These are phyloP conservation scores for Claviceps cyperi DNA, from an alignment of 2,329 filamentous ascomycete species.

Conservation along the genomic window DNA sequence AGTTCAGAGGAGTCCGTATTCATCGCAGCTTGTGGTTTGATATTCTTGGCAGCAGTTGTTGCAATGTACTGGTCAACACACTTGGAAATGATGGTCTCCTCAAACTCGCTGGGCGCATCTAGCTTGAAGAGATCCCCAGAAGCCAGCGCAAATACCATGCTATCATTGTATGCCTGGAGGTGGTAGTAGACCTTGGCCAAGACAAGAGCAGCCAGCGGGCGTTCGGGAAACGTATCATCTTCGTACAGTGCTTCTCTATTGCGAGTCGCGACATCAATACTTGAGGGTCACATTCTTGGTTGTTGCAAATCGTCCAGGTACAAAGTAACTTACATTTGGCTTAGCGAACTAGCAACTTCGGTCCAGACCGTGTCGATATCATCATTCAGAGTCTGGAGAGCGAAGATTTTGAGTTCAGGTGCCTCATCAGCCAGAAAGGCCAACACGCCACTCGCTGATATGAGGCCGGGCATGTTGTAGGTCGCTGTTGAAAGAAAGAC, in stretches of 20 bases:
- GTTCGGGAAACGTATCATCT: slow-evolving; percentile 86
- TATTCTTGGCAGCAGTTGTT: slow-evolving; percentile 41
- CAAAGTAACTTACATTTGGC: slow-evolving; percentile 58
- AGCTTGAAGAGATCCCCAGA: slow-evolving; percentile 92
- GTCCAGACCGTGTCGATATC: slow-evolving; percentile 97
- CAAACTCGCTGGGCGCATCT: slow-evolving; percentile 82
- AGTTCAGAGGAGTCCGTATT: slow-evolving; percentile 48
- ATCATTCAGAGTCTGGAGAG: slow-evolving; percentile 85
- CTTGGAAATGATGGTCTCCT: slow-evolving; percentile 97
- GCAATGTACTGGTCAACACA: slow-evolving; percentile 97
- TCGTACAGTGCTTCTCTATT: slow-evolving; percentile 89
- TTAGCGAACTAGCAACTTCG: slow-evolving; percentile 83
- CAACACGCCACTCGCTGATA: slow-evolving; percentile 86
- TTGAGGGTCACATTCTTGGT: not conserved
- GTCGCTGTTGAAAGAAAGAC: not conserved
- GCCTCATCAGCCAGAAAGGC: slow-evolving; percentile 94
- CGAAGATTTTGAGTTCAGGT: slow-evolving; percentile 85
- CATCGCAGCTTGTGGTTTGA: slow-evolving; percentile 27
- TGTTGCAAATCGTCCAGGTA: not conserved
- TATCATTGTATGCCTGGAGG: slow-evolving; percentile 96
- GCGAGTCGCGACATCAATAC: not conserved
- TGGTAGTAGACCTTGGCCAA: slow-evolving; percentile 98
- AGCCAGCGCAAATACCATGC: slow-evolving; percentile 93
- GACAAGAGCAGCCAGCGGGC: slow-evolving; percentile 84
- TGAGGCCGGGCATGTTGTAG: slow-evolving; percentile 69